Evolutionary conservation across 768 basidiomycete genomes (phyloP).

Genomic region (Tremella mesenterica): DNA sequence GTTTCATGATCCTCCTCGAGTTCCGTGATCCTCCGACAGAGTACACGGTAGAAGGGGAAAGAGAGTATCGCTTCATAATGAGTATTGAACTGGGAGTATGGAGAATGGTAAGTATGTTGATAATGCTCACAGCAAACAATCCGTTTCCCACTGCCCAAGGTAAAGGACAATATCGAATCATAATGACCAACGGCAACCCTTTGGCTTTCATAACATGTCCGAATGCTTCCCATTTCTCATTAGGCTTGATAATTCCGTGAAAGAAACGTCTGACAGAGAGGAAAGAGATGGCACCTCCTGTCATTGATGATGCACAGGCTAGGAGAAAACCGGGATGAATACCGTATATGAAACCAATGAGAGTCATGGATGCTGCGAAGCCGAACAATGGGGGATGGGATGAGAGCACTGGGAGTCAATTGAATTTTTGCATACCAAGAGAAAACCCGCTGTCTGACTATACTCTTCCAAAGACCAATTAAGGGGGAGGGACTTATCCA

Average conservation of each 20-base stretch:
- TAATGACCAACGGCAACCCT: conserved; percentile 39
- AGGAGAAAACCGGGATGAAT: conserved; percentile 39
- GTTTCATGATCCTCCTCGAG: too few relatives aligned
- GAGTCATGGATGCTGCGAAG: conserved; percentile 36
- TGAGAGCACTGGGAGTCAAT: conserved; percentile 30
- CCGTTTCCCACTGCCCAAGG: conserved; percentile 44
- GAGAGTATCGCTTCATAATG: too few relatives aligned
- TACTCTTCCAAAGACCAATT: neutral
- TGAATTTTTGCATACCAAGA: too few relatives aligned
- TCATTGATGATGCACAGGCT: conserved; percentile 25
- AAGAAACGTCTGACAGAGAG: conserved; percentile 42
- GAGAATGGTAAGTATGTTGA: neutral
- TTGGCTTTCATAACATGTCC: conserved; percentile 41
- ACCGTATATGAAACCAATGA: conserved; percentile 44
- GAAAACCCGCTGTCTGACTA: neutral
- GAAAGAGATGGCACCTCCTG: conserved; percentile 36
- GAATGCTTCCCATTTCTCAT: conserved; percentile 42
- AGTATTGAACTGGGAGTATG: too few relatives aligned
- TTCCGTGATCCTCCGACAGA: too few relatives aligned
- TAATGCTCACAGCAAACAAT: conserved; percentile 38
- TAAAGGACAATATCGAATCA: conserved; percentile 44
- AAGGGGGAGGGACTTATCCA: too few relatives aligned
- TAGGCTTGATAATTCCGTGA: conserved; percentile 26
- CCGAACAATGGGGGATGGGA: conserved; percentile 44
- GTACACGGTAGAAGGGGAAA: too few relatives aligned